Evolutionary conservation across 371 early-diverging fungal genomes (phyloP), one percentile per base, ranked within the genome.

Genomic region (Parasitella parasitica): DNA sequence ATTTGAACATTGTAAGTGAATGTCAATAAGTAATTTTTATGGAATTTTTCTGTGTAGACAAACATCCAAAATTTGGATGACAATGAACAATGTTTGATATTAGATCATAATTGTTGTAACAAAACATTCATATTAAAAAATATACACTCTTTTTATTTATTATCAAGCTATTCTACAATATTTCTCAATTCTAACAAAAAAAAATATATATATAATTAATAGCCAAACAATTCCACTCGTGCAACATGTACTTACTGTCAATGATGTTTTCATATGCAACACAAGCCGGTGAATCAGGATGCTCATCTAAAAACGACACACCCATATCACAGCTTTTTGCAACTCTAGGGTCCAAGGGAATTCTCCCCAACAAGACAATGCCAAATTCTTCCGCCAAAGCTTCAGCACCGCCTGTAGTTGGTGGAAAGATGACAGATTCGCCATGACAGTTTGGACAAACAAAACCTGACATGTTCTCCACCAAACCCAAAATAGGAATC

Each of bases 381-480:
- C 80, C 77, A 36, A 93, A 80, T 56, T 96, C 96, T 51, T 77
- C 78, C 9, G 92, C 90, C 81, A 98, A 83, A 58, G 86, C 81
- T 32, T 69, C 67, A 13, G 93, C 97, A 6, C 99, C 99, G 9
- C 99, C 99, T 3, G 94, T 93, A 1, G 91, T 93, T 0, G 96
- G 89, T 9, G 92, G 87, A 72, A 98, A 98, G 54, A 98, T 95
- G 15, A 76, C 70, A 18, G 92, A 90, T 75, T 90, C 88, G 50
- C 85, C 87, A 61, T 87, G 75, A 72, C 99, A 99, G 35, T 81
- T 84, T 5, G 98, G 96, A 67, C 99, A 99, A 8, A 94, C 91
- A 73, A 97, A 97, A 2, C 95, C 96, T 57, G 90, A 84, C 99
- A 99, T 99, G 75, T 99, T 99, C 77, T 99, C 99, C 16, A 99